A percentile compares a stretch with the other conserved stretches of the same genome.
phyloP scores from a whole-genome alignment of 352 stramenopile genomes.

The Thalassiosira hispida region DNA sequence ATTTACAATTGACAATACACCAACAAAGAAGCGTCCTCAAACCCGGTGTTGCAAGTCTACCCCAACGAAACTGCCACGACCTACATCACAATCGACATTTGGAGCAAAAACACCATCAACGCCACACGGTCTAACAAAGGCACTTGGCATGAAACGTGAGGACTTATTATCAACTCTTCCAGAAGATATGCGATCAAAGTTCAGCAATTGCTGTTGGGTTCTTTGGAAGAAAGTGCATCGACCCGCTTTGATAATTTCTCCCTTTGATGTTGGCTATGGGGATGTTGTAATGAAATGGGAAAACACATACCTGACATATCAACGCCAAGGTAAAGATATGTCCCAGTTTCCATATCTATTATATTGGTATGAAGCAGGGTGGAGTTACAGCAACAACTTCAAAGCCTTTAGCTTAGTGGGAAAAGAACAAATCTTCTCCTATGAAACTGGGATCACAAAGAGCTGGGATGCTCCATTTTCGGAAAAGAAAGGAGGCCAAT shows the following conservation, averaged over 20 bases:
- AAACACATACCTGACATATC: constrained; percentile 1
- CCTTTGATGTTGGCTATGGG: constrained; percentile 6
- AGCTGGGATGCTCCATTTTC: constrained; percentile 14
- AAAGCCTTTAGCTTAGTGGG: constrained; percentile 18
- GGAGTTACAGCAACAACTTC: constrained; percentile 7
- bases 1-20: not conserved
- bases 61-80: not conserved
- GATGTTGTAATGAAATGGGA: not conserved
- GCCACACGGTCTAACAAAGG: constrained; percentile 10
- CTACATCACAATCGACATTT: not conserved
- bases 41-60: not conserved
- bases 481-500: constrained; percentile 1
- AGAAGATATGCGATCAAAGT: not conserved
- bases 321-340: not conserved
- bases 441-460: constrained; percentile 7
- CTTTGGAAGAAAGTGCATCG: constrained; percentile 5
- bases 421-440: constrained; percentile 1
- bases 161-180: constrained; percentile 12
- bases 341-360: constrained; percentile 11
- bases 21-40: not conserved
- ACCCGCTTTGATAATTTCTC: constrained; percentile 17
- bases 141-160: constrained; percentile 6
- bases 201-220: constrained; percentile 10
- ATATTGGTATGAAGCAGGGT: constrained; percentile 24
- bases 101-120: not conserved